Evolutionary conservation across 2,329 filamentous ascomycete genomes (phyloP).

Genomic region (Periglandula ipomoeae): DNA sequence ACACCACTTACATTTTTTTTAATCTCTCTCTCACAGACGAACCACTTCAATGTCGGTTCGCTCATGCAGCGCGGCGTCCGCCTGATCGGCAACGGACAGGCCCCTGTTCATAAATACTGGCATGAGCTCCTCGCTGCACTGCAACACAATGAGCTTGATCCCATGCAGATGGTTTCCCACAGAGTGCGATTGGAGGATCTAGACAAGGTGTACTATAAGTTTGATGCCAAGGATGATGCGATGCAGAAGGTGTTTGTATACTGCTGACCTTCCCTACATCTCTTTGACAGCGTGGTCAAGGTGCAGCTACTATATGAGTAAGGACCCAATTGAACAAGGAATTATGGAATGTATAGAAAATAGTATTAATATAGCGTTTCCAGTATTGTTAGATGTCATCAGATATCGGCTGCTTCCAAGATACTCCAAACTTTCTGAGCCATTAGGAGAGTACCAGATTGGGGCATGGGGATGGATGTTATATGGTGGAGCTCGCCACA

Average conservation of each 20-base stretch:
- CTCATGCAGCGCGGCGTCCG: conserved; percentile 82
- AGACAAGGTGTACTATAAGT: conserved; percentile 55
- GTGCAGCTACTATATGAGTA: too few species aligned
- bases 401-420: too few species aligned
- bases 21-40: conserved; percentile 39
- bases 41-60: conserved; percentile 75
- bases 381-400: too few species aligned
- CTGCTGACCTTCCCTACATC: too few species aligned
- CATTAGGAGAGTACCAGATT: too few species aligned
- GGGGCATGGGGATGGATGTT: too few species aligned
- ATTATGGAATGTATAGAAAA: too few species aligned
- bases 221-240: conserved; percentile 51
- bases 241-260: conserved; percentile 81
- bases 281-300: too few species aligned
- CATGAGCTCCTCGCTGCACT: conserved; percentile 62
- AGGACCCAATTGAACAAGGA: too few species aligned
- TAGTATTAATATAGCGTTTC: too few species aligned
- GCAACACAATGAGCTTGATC: conserved; percentile 59
- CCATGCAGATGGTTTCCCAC: conserved; percentile 73
- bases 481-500: too few species aligned
- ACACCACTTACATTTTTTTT: neutral
- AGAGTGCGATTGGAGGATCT: conserved; percentile 66
- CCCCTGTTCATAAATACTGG: conserved; percentile 79
- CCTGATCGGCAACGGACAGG: conserved; percentile 58
- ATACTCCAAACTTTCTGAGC: too few species aligned